Base-by-base conservation (phyloP, 1,139 yeast genomes). In the Saccharomyces hybrid region DNA sequence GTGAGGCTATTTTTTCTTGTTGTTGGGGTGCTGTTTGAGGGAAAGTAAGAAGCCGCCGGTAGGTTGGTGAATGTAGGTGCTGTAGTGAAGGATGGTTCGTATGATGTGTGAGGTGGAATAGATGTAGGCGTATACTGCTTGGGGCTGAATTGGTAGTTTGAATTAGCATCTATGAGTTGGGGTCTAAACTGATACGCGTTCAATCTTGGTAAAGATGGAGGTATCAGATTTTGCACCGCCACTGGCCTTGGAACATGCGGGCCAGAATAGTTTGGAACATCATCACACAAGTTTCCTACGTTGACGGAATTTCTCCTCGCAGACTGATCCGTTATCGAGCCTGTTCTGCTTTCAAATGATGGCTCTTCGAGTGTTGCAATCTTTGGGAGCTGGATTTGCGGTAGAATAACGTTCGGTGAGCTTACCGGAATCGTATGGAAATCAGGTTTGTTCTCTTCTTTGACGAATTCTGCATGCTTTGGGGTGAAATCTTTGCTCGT, bases 1-100 rank as follows among this genome's bases (percentile, higher is more conserved):
- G 42, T 38, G n/a, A 4, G 8, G n/a, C 52, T 46, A 49, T 48
- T 32, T 34, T 54, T 47, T 42, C 46, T 28, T 42, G 53, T 47
- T 11, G 55, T 42, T 14, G 52, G 46, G 9, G 50, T 41, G 48
- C 47, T 41, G 41, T 41, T 31, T 11, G 32, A 20, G 26, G 46
- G 31, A 49, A 38, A 38, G 5, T 38, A 38, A 8, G 42, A 38
- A 16, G 42, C 42, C 8, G 11, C 23, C 3, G 42, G 42, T 6
- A 7, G n/a, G 13, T 38, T 38, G 23, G 42, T 4, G 23, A 38
- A 38, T 3, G 42, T 38, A 38, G 42, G 7, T 38, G 42, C 23
- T 14, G 42, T 38, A 16, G 42, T 38, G 42, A 6, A 38, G 13
- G 23, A 14, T 4, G 42, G 25, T 38, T 38, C 42, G 23, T 7